A percentile compares a stretch with the other conserved stretches of the same genome.
These are phyloP conservation scores for Pestalotiopsis fici DNA, from an alignment of 2,329 filamentous ascomycete species.

Conservation along the genomic window DNA sequence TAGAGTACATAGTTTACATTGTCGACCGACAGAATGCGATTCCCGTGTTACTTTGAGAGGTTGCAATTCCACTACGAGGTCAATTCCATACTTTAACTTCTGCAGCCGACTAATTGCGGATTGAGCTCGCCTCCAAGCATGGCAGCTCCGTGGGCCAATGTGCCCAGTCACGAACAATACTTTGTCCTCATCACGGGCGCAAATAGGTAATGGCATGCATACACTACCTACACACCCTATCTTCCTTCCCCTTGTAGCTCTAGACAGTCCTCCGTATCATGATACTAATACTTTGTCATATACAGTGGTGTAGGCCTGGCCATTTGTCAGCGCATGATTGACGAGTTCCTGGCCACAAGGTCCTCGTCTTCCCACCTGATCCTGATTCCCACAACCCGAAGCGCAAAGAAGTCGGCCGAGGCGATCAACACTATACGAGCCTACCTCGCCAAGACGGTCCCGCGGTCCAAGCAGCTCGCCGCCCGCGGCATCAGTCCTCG, in stretches of 20 bases:
- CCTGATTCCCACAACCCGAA: conserved; percentile 83
- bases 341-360: conserved; percentile 78
- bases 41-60: not conserved
- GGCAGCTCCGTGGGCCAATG: conserved; percentile 29
- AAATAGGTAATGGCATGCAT: conserved; percentile 27
- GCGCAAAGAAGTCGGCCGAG: conserved; percentile 69
- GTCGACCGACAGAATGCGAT: not conserved
- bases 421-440: conserved; percentile 66
- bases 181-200: conserved; percentile 32
- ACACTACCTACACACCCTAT: not conserved
- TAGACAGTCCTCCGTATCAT: not conserved
- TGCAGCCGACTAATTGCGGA: not conserved
- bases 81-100: not conserved
- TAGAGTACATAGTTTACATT: not conserved
- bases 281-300: no score
- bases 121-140: conserved; percentile 14
- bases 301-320: conserved; percentile 84
- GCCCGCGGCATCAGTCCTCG: conserved; percentile 37
- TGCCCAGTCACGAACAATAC: conserved; percentile 30
- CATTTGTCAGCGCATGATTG: conserved; percentile 81
- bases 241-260: not conserved
- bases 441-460: conserved; percentile 57
- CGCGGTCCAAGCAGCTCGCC: conserved; percentile 34
- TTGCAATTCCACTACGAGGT: not conserved
- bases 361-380: conserved; percentile 70